phyloP scores from a whole-genome alignment of 75 land plant genomes.

The Selaginella tamariscina region DNA sequence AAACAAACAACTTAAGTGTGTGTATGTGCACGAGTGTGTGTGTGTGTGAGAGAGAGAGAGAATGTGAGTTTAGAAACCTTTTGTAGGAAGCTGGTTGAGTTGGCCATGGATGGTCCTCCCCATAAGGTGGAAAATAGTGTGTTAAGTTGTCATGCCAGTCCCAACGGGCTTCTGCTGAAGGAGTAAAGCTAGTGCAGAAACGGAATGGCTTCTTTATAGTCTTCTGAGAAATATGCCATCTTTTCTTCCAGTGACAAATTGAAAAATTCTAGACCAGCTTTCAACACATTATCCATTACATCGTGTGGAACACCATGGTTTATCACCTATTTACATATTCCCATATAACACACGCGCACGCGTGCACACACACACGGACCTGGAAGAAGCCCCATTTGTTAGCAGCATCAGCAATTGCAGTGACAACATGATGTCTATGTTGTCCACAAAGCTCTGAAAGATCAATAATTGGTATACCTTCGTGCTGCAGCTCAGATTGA shows the following conservation, averaged over 20 bases:
- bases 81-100: conserved; percentile 17
- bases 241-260: conserved; percentile 30
- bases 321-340: not conserved
- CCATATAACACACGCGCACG: not conserved
- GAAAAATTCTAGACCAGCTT: conserved; percentile 32
- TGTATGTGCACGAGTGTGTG: conserved; percentile 25
- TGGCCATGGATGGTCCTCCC: conserved; percentile 39
- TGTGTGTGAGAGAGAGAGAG: not conserved
- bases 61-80: not conserved
- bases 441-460: not conserved
- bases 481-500: not conserved
- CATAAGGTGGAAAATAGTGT: conserved; percentile 34
- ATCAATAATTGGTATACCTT: not conserved
- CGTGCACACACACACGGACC: conserved; percentile 1
- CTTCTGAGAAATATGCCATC: conserved; percentile 26
- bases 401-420: conserved; percentile 21
- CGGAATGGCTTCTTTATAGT: not conserved
- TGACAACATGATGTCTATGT: conserved; percentile 15
- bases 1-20: too few relatives aligned
- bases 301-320: conserved; percentile 37
- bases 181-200: not conserved
- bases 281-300: conserved; percentile 17
- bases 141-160: conserved; percentile 20
- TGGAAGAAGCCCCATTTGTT: conserved; percentile 53
- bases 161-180: not conserved